phyloP scores from a whole-genome alignment of 1,139 yeast species.

The Diutina sp. region DNA sequence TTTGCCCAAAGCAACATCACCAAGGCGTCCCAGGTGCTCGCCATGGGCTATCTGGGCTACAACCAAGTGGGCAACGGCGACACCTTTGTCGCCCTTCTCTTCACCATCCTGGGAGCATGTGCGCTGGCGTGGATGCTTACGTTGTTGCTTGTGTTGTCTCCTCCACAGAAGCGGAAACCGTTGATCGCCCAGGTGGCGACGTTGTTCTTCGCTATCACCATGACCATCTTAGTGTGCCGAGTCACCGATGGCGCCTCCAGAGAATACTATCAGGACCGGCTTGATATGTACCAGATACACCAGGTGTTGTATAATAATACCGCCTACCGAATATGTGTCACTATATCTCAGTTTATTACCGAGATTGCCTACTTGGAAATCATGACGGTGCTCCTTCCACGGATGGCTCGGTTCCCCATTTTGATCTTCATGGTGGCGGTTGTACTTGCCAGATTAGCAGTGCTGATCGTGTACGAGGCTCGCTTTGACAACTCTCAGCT shows the following conservation, averaged over 20 bases:
- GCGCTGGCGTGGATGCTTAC: conserved; percentile 37
- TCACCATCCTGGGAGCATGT: conserved; percentile 28
- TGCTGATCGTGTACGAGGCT: neutral
- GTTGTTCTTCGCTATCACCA: conserved; percentile 27
- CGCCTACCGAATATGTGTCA: conserved; percentile 17
- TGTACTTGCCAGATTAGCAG: neutral
- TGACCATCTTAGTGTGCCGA: conserved; percentile 26
- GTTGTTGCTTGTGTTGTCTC: conserved; percentile 30
- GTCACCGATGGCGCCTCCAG: conserved; percentile 19
- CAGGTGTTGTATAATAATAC: conserved; percentile 15
- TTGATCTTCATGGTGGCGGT: neutral
- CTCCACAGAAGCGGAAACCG: conserved; percentile 33
- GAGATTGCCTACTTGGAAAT: conserved; percentile 30
- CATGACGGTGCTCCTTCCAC: conserved; percentile 11
- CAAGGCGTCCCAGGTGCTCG: neutral
- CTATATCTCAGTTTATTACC: conserved; percentile 21
- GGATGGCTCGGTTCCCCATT: conserved; percentile 7
- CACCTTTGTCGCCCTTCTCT: conserved; percentile 30
- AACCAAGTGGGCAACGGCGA: conserved; percentile 25
- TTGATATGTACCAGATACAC: conserved; percentile 25
- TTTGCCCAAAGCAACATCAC: neutral
- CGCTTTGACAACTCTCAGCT: neutral
- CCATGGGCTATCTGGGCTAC: neutral
- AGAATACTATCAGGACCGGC: conserved; percentile 24
- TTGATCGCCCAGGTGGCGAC: conserved; percentile 32